phyloP scores from a whole-genome alignment of 331 rosid species.

The Pyracantha coccinea region DNA sequence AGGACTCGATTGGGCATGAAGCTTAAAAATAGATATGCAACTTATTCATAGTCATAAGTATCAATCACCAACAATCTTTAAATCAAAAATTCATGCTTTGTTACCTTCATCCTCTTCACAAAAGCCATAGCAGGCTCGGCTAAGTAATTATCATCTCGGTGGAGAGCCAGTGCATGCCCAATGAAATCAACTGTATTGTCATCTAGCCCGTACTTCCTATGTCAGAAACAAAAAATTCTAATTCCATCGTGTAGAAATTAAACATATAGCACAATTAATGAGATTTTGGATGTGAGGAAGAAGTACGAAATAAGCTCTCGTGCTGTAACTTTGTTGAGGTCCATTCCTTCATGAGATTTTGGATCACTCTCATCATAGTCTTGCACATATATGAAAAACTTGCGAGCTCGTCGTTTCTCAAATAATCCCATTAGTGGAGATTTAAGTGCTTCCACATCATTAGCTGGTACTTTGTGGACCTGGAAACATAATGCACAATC shows the following conservation, averaged over 20 bases:
- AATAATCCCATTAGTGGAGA: conserved; percentile 52
- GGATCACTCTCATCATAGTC: conserved; percentile 42
- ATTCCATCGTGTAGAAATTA: background rate
- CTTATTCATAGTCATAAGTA: too few species aligned
- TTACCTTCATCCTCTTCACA: conserved; percentile 47
- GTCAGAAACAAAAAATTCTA: background rate
- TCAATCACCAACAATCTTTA: too few species aligned
- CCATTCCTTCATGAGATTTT: conserved; percentile 42
- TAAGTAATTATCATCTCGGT: conserved; percentile 32
- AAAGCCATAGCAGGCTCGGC: conserved; percentile 29
- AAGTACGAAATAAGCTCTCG: conserved; percentile 37
- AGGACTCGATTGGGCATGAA: too few species aligned
- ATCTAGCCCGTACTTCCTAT: conserved; percentile 38
- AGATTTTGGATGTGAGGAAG: background rate
- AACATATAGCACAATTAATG: background rate
- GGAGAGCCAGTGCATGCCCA: conserved; percentile 48
- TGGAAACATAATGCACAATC: conserved; percentile 6
- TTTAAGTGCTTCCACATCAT: conserved; percentile 44
- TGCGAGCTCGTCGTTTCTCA: conserved; percentile 52
- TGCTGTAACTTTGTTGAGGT: conserved; percentile 37
- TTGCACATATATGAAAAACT: conserved; percentile 41
- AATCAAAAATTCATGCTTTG: background rate
- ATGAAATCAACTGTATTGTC: conserved; percentile 49
- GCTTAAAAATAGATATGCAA: too few species aligned
- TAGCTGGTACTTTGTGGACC: conserved; percentile 48